phyloP scores from a whole-genome alignment of 345 rosid species.

The Reutealis trisperma region DNA sequence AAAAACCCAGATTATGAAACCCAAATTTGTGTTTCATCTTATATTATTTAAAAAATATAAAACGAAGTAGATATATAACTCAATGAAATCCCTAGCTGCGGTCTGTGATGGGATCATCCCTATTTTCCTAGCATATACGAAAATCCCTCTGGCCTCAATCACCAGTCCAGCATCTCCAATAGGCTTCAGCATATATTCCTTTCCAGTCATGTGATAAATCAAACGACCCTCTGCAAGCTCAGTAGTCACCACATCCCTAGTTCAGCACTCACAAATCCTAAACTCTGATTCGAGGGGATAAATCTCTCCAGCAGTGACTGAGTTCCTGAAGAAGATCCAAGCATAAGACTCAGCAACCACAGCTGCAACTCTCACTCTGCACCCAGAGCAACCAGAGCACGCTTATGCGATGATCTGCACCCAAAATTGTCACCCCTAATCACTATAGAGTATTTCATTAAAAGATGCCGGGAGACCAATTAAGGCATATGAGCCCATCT shows the following conservation, averaged over 20 bases:
- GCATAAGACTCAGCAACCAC: constrained; percentile 88
- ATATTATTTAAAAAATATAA: no score
- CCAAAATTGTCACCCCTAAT: constrained; percentile 89
- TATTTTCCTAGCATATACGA: no score
- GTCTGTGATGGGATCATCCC: no score
- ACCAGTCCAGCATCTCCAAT: constrained; percentile 91
- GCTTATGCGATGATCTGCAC: constrained; percentile 92
- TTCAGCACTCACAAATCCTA: constrained; percentile 79
- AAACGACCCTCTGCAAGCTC: constrained; percentile 58
- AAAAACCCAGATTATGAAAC: no score
- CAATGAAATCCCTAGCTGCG: no score
- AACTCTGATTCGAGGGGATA: constrained; percentile 75
- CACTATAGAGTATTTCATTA: constrained; percentile 64
- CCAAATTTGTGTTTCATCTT: no score
- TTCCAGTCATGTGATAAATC: constrained; percentile 83
- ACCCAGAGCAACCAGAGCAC: constrained; percentile 87
- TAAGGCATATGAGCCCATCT: constrained; percentile 82
- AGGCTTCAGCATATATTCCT: constrained; percentile 72
- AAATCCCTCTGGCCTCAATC: constrained; percentile 56
- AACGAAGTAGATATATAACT: no score
- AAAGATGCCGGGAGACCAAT: constrained; percentile 76
- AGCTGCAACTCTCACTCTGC: constrained; percentile 79
- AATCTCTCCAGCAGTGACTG: constrained; percentile 83
- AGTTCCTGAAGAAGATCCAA: constrained; percentile 84
- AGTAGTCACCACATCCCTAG: constrained; percentile 76